These are phyloP conservation scores for Salix suchowensis DNA, from an alignment of 345 rosid species.

Conservation along the genomic window DNA sequence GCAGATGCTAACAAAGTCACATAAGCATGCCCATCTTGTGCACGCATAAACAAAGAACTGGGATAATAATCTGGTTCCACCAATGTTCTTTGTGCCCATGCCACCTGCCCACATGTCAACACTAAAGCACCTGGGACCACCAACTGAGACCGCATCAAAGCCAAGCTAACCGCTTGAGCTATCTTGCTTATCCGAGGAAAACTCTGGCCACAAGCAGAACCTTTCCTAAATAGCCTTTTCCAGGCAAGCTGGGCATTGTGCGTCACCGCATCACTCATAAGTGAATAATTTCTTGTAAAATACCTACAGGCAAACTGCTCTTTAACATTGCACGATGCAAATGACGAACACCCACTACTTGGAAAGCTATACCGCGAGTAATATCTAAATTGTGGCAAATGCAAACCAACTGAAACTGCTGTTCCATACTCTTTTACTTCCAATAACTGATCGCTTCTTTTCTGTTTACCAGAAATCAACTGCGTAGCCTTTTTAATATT, in stretches of 20 bases:
- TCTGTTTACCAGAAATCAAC: conserved; percentile 29
- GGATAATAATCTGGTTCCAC: conserved; percentile 43
- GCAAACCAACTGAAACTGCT: conserved; percentile 38
- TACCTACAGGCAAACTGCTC: conserved; percentile 19
- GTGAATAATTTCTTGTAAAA: conserved; percentile 37
- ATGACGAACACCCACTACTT: conserved; percentile 26
- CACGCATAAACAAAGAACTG: conserved; percentile 48
- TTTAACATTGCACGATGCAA: conserved; percentile 23
- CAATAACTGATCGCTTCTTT: conserved; percentile 2
- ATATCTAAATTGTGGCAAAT: conserved; percentile 33
- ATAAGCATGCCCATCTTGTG: conserved; percentile 53
- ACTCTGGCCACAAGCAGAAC: conserved; percentile 25
- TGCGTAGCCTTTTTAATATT: conserved; percentile 33
- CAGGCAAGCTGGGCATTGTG: conserved; percentile 57
- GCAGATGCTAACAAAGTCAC: conserved; percentile 44
- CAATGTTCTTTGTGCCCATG: conserved; percentile 51
- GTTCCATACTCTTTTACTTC: conserved; percentile 37
- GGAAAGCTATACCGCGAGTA: conserved; percentile 27
- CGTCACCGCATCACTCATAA: conserved; percentile 36
- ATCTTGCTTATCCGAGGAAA: conserved; percentile 44
- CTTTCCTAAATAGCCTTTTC: conserved; percentile 46
- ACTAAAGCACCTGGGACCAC: conserved; percentile 61
- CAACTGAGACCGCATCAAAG: conserved; percentile 59
- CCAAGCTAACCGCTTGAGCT: conserved; percentile 75
- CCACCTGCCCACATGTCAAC: conserved; percentile 47